phyloP scores from a whole-genome alignment of 2,329 filamentous ascomycete species.

The Alternaria brassicicola region DNA sequence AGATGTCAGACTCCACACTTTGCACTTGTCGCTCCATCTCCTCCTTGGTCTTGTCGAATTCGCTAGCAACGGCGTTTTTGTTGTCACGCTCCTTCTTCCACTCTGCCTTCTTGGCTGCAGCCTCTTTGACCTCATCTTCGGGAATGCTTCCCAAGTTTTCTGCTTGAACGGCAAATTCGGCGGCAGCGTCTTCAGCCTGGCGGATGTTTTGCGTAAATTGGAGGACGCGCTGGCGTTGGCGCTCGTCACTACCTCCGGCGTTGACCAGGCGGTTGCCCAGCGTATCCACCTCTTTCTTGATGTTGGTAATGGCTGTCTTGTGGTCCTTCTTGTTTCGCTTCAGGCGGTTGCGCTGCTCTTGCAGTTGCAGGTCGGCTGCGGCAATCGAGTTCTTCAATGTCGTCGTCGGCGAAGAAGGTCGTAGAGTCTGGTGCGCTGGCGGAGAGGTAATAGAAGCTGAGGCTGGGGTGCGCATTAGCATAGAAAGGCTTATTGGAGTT shows the following conservation, averaged over 20 bases:
- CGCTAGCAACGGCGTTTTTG: slow-evolving; percentile 57
- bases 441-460: slow-evolving; percentile 49
- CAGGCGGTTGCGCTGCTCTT: slow-evolving; percentile 71
- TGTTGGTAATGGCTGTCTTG: slow-evolving; percentile 68
- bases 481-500: not conserved
- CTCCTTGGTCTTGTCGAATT: slow-evolving; percentile 67
- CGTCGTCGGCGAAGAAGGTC: slow-evolving; percentile 76
- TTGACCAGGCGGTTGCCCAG: slow-evolving; percentile 69
- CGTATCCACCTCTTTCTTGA: slow-evolving; percentile 76
- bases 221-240: slow-evolving; percentile 73
- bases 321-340: slow-evolving; percentile 77
- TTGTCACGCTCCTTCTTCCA: slow-evolving; percentile 62
- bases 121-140: slow-evolving; percentile 64
- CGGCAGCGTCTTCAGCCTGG: slow-evolving; percentile 68
- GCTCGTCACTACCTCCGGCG: slow-evolving; percentile 75
- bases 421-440: slow-evolving; percentile 66
- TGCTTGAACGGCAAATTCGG: slow-evolving; percentile 64
- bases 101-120: slow-evolving; percentile 62
- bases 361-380: slow-evolving; percentile 71
- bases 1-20: slow-evolving; percentile 68
- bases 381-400: slow-evolving; percentile 79
- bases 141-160: slow-evolving; percentile 69
- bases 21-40: slow-evolving; percentile 68
- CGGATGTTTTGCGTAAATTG: slow-evolving; percentile 77
- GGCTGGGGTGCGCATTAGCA: slow-evolving; percentile 15